Evolutionary conservation across 306 rosid genomes (phyloP).

Genomic region (Crotalaria pallida): DNA sequence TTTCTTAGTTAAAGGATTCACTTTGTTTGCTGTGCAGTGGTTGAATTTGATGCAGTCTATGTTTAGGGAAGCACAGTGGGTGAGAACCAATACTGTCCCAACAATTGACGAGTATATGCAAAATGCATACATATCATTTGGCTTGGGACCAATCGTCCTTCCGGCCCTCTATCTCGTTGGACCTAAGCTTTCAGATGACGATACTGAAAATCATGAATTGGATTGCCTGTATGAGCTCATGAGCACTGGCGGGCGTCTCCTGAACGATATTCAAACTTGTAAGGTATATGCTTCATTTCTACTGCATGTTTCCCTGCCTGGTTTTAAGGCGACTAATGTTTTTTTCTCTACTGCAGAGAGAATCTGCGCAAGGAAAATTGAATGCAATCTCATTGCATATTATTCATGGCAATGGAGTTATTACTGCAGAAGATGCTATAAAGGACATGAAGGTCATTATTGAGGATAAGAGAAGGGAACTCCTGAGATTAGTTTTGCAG

Average conservation of each 20-base stretch:
- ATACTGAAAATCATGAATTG: conserved; percentile 33
- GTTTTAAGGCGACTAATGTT: background rate
- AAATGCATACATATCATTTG: conserved; percentile 59
- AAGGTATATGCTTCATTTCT: conserved; percentile 36
- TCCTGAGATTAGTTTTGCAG: conserved; percentile 56
- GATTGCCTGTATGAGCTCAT: conserved; percentile 43
- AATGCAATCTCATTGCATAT: conserved; percentile 45
- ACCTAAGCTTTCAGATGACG: conserved; percentile 56
- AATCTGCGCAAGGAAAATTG: conserved; percentile 71
- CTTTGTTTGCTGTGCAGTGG: conserved; percentile 55
- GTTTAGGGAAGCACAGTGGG: conserved; percentile 72
- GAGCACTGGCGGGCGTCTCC: conserved; percentile 72
- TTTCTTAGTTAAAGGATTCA: background rate
- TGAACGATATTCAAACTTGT: conserved; percentile 55
- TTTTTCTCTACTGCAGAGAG: conserved; percentile 51
- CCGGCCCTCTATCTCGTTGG: conserved; percentile 72
- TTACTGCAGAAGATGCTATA: conserved; percentile 38
- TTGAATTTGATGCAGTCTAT: conserved; percentile 57
- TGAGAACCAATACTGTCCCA: conserved; percentile 46
- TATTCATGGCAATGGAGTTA: conserved; percentile 29
- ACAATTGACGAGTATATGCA: conserved; percentile 62
- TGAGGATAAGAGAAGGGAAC: conserved; percentile 47
- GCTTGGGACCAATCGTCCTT: conserved; percentile 75
- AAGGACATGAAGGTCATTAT: conserved; percentile 34
- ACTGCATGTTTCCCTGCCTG: background rate